Evolutionary conservation across 2,329 filamentous ascomycete genomes (phyloP), one percentile per base, ranked within the genome.

Genomic region (Spiromastix sp.): DNA sequence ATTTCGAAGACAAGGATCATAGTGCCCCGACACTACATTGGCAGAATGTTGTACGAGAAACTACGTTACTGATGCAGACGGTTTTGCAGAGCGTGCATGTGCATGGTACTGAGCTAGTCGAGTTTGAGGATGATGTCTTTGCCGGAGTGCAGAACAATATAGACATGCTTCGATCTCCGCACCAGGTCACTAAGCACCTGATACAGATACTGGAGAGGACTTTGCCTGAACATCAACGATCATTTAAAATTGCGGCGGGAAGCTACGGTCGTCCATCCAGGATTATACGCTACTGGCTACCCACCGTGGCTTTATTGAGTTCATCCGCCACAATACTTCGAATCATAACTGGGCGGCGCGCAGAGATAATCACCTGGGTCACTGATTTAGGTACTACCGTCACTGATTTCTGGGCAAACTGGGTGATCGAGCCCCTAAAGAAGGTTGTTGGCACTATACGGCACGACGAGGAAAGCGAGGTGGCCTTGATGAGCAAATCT

Each of bases 401-500:
- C 1, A 72, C 83, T 36, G 89, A 93, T 57, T 98, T 98, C 55
- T 95, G 87, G 83, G 70, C 79, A 41, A 98, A 98, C 56, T 98
- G 91, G 91, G 81, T 98, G 3, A 66, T 98, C 8, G 81, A 93
- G 44, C 91, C 91, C 0, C 70, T 77, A 1, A 77, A 77, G 48
- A 89, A 85, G 54, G 71, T 98, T 12, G 74, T 98, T 39, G 79
- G 81, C 32, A 98, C 91, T 0, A 96, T 98, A 46, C 79, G 89
- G 4, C 91, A 96, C 56, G 85, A 96, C 50, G 78, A 84, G 49
- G 81, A 79, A 46, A 94, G 85, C 53, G 89, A 96, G 54, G 89
- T 98, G 45, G 91, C 89, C 29, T 83, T 98, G 45, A 91, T 98
- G 82, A 95, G 86, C 62, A 84, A 85, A 40, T 81, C 89, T 46